Percentiles rank a stretch among this genome's conserved stretches.
Conservation (phyloP, 345 rosid species). For the Bretschneidera sinensis region DNA sequence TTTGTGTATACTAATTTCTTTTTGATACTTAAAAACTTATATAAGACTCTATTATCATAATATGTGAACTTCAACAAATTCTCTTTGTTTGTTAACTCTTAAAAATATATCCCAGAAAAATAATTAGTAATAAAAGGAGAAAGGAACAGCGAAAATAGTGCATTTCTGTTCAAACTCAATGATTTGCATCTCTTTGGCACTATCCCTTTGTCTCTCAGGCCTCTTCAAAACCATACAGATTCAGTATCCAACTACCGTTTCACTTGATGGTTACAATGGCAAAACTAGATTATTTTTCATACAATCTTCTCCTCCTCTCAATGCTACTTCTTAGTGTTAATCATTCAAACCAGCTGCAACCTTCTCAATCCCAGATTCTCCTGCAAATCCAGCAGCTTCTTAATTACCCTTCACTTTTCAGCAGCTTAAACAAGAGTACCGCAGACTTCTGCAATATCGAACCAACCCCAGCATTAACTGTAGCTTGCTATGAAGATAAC, state of each 20-base stretch:
- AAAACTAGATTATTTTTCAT: slow-evolving; percentile 13
- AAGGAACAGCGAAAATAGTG: too few relatives aligned
- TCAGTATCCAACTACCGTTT: too few relatives aligned
- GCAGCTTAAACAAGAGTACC: slow-evolving; percentile 22
- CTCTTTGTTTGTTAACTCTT: too few relatives aligned
- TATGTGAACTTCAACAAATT: too few relatives aligned
- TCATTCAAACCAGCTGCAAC: slow-evolving; percentile 37
- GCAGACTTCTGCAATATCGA: slow-evolving; percentile 43
- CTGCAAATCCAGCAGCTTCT: slow-evolving; percentile 37
- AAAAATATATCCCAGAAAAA: too few relatives aligned
- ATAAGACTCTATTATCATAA: too few relatives aligned
- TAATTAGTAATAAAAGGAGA: too few relatives aligned
- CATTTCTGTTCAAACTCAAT: too few relatives aligned
- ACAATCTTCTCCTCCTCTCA: slow-evolving; percentile 29
- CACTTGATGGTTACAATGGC: neutral
- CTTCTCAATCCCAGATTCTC: slow-evolving; percentile 34
- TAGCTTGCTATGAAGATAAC: slow-evolving; percentile 48
- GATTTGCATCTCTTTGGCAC: too few relatives aligned
- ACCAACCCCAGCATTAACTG: slow-evolving; percentile 36
- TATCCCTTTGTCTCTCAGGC: slow-evolving; percentile 1
- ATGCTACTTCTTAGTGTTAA: slow-evolving; percentile 9
- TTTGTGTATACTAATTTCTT: too few relatives aligned
- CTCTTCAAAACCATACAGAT: neutral
- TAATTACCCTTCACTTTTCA: slow-evolving; percentile 28
- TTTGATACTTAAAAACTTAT: too few relatives aligned